These are phyloP conservation scores for Collybiopsis luxurians DNA, from an alignment of 768 basidiomycete species.

Conservation along the genomic window DNA sequence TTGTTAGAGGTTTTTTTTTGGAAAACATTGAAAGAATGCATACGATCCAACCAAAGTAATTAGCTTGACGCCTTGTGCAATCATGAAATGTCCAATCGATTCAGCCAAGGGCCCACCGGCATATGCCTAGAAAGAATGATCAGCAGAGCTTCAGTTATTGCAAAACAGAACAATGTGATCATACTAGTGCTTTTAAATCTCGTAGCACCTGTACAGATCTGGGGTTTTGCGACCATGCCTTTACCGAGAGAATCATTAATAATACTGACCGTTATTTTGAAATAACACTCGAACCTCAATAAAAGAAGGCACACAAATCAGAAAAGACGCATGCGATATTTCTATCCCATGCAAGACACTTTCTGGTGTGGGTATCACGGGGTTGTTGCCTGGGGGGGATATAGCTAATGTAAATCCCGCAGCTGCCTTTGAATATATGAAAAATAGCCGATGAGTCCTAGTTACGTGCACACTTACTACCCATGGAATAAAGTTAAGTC, in stretches of 20 bases:
- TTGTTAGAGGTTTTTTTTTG: too few relatives aligned
- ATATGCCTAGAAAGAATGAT: constrained; percentile 6
- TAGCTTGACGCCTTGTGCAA: constrained; percentile 26
- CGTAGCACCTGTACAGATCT: not conserved
- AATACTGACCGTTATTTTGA: constrained; percentile 5
- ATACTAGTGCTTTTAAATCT: not conserved
- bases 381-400: not conserved
- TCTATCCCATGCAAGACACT: constrained; percentile 21
- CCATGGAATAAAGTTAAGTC: constrained; percentile 12
- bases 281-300: constrained; percentile 21
- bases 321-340: constrained; percentile 14
- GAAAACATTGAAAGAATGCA: constrained; percentile 12
- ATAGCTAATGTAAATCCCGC: not conserved
- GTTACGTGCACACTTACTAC: constrained; percentile 4
- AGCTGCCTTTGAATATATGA: not conserved
- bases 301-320: constrained; percentile 24
- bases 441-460: not conserved
- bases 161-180: too few relatives aligned
- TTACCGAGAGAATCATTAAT: not conserved
- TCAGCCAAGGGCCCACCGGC: constrained; percentile 18
- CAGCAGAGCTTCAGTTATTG: not conserved
- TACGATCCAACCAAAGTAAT: constrained; percentile 27
- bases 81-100: constrained; percentile 27
- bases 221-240: not conserved
- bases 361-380: constrained; percentile 22